Evolutionary conservation across 192 early-diverging fungal genomes (phyloP).

Genomic region (Backusella liffmaniae): DNA sequence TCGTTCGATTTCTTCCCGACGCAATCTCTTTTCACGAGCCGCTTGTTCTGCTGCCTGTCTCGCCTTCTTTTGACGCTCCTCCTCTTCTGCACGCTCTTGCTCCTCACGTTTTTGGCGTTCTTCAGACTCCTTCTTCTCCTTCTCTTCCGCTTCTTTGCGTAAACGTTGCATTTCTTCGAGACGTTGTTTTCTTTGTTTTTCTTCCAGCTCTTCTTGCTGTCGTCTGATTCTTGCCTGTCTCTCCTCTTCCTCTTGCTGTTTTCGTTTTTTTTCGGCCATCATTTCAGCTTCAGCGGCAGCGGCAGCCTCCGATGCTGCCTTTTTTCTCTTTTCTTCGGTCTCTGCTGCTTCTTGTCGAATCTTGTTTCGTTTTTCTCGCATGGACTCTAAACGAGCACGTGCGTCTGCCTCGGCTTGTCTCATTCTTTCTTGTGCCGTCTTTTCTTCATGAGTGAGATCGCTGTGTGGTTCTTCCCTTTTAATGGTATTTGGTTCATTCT

Average conservation of each 20-base stretch:
- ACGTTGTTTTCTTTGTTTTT: conserved; percentile 8
- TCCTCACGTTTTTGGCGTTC: conserved; percentile 37
- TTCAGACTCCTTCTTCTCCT: conserved; percentile 24
- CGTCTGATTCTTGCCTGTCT: conserved; percentile 9
- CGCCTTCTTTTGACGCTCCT: conserved; percentile 29
- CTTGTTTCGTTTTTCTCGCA: conserved; percentile 26
- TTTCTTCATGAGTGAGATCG: conserved; percentile 26
- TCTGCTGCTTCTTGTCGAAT: conserved; percentile 38
- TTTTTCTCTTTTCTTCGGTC: conserved; percentile 30
- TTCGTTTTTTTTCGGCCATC: conserved; percentile 37
- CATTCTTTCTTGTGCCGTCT: conserved; percentile 37
- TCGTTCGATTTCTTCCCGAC: conserved; percentile 16
- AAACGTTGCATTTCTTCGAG: conserved; percentile 19
- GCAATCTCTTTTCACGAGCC: conserved; percentile 22
- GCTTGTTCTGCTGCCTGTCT: conserved; percentile 35
- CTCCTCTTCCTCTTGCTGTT: conserved; percentile 32
- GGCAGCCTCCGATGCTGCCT: conserved; percentile 22
- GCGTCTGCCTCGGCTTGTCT: conserved; percentile 46
- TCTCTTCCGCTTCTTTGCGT: conserved; percentile 15
- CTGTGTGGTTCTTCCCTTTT: conserved; percentile 1
- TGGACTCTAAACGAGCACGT: conserved; percentile 30
- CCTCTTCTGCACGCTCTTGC: conserved; percentile 36
- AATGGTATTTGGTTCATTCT: neutral
- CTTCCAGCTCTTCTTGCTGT: conserved; percentile 19
- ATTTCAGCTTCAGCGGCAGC: conserved; percentile 31